A percentile compares a stretch with the other conserved stretches of the same genome.
Evolutionary conservation across 1,139 yeast genomes (phyloP).

Genomic region (Magnusiomyces clavatus): DNA sequence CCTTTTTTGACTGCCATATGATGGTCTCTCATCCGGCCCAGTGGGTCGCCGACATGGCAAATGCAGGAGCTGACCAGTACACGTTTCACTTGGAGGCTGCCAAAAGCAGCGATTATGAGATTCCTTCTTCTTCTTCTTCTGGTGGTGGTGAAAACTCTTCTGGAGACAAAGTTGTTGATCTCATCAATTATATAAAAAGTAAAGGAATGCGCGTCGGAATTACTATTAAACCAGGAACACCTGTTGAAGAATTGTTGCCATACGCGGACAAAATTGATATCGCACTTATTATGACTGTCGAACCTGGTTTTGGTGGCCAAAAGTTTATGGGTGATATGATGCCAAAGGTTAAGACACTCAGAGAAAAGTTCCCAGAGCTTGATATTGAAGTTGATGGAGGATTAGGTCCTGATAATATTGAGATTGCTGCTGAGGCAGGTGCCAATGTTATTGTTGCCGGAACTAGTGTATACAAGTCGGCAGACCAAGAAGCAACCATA

Average conservation of each 20-base stretch:
- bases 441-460: conserved; percentile 99
- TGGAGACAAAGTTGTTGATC: conserved; percentile 50
- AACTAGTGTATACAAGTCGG: conserved; percentile 82
- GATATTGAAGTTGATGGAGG: conserved; percentile 98
- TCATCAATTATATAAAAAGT: conserved; percentile 66
- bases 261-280: conserved; percentile 75
- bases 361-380: conserved; percentile 65
- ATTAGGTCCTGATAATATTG: conserved; percentile 74
- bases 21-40: conserved; percentile 93
- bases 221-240: conserved; percentile 91
- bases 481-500: conserved; percentile 69
- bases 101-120: conserved; percentile 1
- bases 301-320: conserved; percentile 99
- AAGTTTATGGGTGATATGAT: conserved; percentile 92
- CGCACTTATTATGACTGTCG: conserved; percentile 96
- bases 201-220: conserved; percentile 92
- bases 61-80: conserved; percentile 93
- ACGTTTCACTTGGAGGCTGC: conserved; percentile 96
- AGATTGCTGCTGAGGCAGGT: conserved; percentile 84
- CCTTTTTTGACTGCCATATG: conserved; percentile 98
- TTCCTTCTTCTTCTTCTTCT: neutral
- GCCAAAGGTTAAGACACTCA: conserved; percentile 80
- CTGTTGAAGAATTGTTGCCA: conserved; percentile 75
- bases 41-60: conserved; percentile 91
- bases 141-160: conserved; percentile 25